phyloP scores from a whole-genome alignment of 164 flowering plant genomes.

The Stephania japonica region DNA sequence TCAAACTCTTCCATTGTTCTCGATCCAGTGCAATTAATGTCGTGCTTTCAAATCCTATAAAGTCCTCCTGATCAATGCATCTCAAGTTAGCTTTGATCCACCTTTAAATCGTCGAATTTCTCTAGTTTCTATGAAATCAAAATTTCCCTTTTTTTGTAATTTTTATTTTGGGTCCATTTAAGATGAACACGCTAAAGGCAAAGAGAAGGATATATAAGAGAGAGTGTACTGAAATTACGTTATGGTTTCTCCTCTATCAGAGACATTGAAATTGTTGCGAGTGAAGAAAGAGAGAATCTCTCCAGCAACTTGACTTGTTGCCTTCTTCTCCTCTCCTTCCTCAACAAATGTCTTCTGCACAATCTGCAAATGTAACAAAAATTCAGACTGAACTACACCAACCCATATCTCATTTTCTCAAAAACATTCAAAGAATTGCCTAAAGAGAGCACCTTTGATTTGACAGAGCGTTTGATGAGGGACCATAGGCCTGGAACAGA shows the following conservation, averaged over 20 bases:
- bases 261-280: slow-evolving; percentile 76
- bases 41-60: too few species aligned
- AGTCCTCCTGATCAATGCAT: too few species aligned
- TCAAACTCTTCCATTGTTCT: too few species aligned
- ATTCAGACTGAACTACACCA: background rate
- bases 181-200: background rate
- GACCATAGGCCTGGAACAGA: slow-evolving; percentile 99
- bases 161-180: background rate
- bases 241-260: slow-evolving; percentile 81
- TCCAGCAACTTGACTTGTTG: slow-evolving; percentile 72
- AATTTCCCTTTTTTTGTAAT: background rate
- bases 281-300: slow-evolving; percentile 89
- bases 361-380: slow-evolving; percentile 35
- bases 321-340: slow-evolving; percentile 51
- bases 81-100: too few species aligned
- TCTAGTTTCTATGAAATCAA: too few species aligned
- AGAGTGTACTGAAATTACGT: slow-evolving; percentile 34
- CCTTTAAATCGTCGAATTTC: too few species aligned
- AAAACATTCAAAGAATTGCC: background rate
- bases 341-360: slow-evolving; percentile 74
- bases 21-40: too few species aligned
- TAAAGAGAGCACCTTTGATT: slow-evolving; percentile 65
- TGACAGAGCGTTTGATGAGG: slow-evolving; percentile 97
- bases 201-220: slow-evolving; percentile 1
- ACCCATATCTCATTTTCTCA: background rate